These are phyloP conservation scores for Penicillium palitans DNA, from an alignment of 2,329 filamentous ascomycete genomes.

Conservation along the genomic window DNA sequence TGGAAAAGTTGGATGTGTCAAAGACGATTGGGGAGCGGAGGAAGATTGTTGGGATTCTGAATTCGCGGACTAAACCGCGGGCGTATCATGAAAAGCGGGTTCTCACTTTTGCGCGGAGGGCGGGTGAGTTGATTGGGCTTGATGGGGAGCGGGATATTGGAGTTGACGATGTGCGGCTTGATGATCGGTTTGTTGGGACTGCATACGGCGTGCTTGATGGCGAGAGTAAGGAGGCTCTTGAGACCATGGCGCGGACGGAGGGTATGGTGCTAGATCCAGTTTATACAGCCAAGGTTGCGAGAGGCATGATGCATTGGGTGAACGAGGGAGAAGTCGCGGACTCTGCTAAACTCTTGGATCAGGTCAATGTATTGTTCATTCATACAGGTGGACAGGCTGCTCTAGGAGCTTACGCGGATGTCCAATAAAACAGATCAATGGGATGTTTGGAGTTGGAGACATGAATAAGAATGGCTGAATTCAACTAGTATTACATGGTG, in stretches of 20 bases:
- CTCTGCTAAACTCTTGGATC: constrained; percentile 11
- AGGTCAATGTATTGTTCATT: constrained; percentile 39
- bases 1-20: constrained; percentile 22
- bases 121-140: constrained; percentile 32
- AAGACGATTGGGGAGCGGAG: constrained; percentile 10
- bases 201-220: constrained; percentile 36
- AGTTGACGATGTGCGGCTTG: constrained; percentile 33
- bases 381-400: constrained; percentile 41
- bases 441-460: background rate
- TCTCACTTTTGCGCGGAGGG: constrained; percentile 31
- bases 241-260: constrained; percentile 30
- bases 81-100: constrained; percentile 34
- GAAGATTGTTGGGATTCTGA: constrained; percentile 35
- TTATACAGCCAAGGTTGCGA: constrained; percentile 38
- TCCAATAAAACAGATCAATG: background rate
- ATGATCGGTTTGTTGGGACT: constrained; percentile 35
- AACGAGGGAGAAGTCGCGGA: constrained; percentile 22
- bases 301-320: constrained; percentile 31
- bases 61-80: constrained; percentile 33
- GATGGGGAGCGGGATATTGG: constrained; percentile 28
- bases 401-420: constrained; percentile 33
- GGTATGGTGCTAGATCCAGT: constrained; percentile 37
- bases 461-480: constrained; percentile 20
- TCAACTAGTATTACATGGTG: constrained; percentile 34
- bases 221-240: constrained; percentile 24